These are phyloP conservation scores for Sporothrix brunneoviolacea DNA, from an alignment of 2,329 filamentous ascomycete genomes.

Conservation along the genomic window DNA sequence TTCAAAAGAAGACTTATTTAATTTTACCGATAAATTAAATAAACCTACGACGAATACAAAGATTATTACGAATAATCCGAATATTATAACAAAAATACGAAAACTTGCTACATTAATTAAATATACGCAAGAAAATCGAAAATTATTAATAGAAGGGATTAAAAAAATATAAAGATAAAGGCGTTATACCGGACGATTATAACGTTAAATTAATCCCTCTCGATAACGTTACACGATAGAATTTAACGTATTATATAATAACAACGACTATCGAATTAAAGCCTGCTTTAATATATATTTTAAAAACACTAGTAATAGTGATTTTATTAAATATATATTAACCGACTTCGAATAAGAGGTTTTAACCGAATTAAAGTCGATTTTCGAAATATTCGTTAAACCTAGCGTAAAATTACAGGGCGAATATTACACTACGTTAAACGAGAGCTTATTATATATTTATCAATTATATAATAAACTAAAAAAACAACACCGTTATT, in stretches of 20 bases:
- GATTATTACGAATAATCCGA: background rate
- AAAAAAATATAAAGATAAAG: background rate
- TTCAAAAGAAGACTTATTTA: background rate
- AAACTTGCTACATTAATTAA: background rate
- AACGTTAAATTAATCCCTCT: background rate
- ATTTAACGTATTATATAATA: background rate
- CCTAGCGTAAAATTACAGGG: background rate
- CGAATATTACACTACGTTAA: background rate
- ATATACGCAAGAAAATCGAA: background rate
- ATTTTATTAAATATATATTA: background rate
- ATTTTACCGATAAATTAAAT: background rate
- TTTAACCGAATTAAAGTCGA: background rate
- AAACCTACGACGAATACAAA: background rate
- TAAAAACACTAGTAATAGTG: background rate
- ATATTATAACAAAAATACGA: background rate
- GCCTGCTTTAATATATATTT: background rate
- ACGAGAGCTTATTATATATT: conserved; percentile 4
- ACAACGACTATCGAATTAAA: background rate
- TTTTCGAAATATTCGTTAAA: background rate
- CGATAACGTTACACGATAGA: background rate
- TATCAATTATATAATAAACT: conserved; percentile 3
- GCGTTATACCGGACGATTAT: background rate
- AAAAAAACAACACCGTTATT: background rate
- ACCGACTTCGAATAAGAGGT: background rate
- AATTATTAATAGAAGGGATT: background rate